Conservation (phyloP, 306 rosid species). For the Quercus bicolor region DNA sequence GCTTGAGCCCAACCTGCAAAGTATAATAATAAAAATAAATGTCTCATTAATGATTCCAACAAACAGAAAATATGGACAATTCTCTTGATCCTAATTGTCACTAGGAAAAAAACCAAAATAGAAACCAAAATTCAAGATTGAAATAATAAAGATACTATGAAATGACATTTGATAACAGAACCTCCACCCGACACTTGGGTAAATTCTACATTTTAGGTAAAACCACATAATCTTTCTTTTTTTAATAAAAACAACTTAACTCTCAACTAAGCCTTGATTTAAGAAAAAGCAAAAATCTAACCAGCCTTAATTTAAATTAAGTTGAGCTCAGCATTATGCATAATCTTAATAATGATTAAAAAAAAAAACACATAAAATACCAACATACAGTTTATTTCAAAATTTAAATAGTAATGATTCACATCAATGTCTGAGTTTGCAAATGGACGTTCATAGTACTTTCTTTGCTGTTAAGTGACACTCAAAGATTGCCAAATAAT, state of each 20-base stretch:
- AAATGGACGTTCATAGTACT: background rate
- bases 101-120: too few relatives aligned
- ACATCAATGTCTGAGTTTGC: background rate
- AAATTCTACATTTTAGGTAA: background rate
- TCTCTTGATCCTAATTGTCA: background rate
- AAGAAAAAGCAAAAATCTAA: background rate
- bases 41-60: background rate
- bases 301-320: background rate
- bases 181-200: too few relatives aligned
- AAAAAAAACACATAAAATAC: background rate
- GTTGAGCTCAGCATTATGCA: background rate
- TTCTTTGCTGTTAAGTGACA: background rate
- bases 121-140: too few relatives aligned
- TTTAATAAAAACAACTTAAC: background rate
- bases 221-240: background rate
- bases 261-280: background rate
- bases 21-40: background rate
- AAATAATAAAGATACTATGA: too few relatives aligned
- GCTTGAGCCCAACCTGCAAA: conserved; percentile 66
- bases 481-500: background rate
- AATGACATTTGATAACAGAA: too few relatives aligned
- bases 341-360: background rate
- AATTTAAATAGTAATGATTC: background rate
- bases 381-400: background rate
- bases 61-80: background rate